Evolutionary conservation across 331 rosid species (phyloP).

Genomic region (Dryas integrifolia): DNA sequence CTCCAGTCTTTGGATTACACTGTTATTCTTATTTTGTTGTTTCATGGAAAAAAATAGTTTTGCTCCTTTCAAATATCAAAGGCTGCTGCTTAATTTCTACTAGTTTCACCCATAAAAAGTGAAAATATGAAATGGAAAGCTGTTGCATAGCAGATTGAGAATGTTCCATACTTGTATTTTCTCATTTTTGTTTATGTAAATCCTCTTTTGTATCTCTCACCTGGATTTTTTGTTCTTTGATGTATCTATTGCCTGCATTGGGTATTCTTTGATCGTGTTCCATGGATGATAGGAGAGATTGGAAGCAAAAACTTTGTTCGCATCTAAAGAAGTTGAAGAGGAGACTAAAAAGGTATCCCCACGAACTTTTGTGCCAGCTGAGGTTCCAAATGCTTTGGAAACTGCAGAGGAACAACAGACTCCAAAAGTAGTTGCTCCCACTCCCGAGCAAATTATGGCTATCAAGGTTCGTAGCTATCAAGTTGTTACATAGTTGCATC

Average conservation of each 20-base stretch:
- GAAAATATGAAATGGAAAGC: neutral
- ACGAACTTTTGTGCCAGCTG: slow-evolving; percentile 35
- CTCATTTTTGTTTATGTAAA: too few species aligned
- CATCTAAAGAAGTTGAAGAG: slow-evolving; percentile 67
- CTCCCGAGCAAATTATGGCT: slow-evolving; percentile 89
- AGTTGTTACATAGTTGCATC: neutral
- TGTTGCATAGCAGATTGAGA: neutral
- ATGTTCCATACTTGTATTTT: neutral
- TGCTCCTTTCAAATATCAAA: neutral
- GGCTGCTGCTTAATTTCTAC: neutral
- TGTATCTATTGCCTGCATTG: slow-evolving; percentile 14
- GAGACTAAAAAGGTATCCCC: slow-evolving; percentile 58
- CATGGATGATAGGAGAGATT: slow-evolving; percentile 64
- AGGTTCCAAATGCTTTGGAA: slow-evolving; percentile 49
- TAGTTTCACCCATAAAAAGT: neutral
- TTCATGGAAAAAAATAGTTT: neutral
- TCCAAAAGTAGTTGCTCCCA: slow-evolving; percentile 64
- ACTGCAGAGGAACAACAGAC: slow-evolving; percentile 57
- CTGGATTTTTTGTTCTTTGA: too few species aligned
- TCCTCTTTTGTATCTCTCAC: neutral
- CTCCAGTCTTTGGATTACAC: neutral
- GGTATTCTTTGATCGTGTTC: slow-evolving; percentile 12
- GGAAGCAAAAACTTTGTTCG: slow-evolving; percentile 73
- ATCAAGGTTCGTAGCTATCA: slow-evolving; percentile 55
- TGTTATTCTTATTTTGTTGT: neutral